Evolutionary conservation across 2,329 filamentous ascomycete genomes (phyloP), one percentile per base, ranked within the genome.

Genomic region (Dactylellina leptospora): DNA sequence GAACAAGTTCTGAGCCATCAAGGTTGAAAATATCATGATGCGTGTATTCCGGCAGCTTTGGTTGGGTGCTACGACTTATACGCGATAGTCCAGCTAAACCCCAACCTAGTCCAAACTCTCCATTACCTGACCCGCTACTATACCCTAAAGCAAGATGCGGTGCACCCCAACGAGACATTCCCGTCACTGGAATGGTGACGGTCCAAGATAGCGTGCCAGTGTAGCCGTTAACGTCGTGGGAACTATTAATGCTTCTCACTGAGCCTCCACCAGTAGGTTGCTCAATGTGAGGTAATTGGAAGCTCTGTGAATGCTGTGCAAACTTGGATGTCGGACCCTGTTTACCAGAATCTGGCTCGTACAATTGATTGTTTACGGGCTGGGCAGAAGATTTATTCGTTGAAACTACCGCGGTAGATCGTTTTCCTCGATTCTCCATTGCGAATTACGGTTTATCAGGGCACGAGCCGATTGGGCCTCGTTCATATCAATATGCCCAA

Each of bases 31-130:
- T 25, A 55, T 75, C 62, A 13, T 48, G 20, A 16, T 72, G 61
- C 10, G 54, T 40, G 48, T 77, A 78, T 16, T 18, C 48, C 11
- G 74, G 77, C 2, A 77, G 16, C 10, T 9, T 11, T 42, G 73
- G 45, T 61, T 60, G n/a, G n/a, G 13, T 9, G 76, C 77, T 61
- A 71, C 76, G 68, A 38, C 51, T 77, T 71, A n/a, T 44, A 25
- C 0, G 25, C 10, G 9, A 74, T 27, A 48, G 18, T 4, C 11
- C 38, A 23, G 16, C n/a, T 0, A 78, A 44, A 0, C 36, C 9
- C 77, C 77, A 78, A 2, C 77, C 77, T 4, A 77, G 11, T 4
- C 77, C 77, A 59, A 77, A 77, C 0, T 56, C 25, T 6, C 77
- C 75, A 61, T 77, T 77, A 3, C 77, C 75, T 30, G 3, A 9